Percentiles rank a stretch among this genome's conserved stretches.
These are phyloP conservation scores for Phellopilus nigrolimitatus DNA, from an alignment of 1,284 basidiomycete species.

Conservation along the genomic window DNA sequence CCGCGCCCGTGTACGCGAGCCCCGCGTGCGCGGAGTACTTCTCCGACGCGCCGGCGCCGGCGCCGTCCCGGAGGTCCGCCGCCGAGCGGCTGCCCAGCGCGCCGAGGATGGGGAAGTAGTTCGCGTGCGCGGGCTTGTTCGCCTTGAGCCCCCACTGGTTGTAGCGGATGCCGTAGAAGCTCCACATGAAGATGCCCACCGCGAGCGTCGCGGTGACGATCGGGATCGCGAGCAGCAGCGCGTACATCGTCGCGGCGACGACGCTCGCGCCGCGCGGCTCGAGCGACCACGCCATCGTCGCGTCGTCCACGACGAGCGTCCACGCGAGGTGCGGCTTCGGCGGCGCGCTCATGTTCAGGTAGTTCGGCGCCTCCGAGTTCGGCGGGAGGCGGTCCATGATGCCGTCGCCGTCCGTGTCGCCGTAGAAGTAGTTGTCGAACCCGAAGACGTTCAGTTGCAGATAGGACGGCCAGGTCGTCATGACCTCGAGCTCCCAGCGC, in stretches of 20 bases:
- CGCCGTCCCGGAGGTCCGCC: slow-evolving; percentile 53
- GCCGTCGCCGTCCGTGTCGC: slow-evolving; percentile 82
- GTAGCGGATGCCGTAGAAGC: slow-evolving; percentile 91
- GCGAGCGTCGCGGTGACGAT: slow-evolving; percentile 80
- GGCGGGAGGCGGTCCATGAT: slow-evolving; percentile 86
- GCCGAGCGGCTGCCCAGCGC: slow-evolving; percentile 60
- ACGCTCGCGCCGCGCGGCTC: slow-evolving; percentile 76
- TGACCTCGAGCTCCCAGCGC: slow-evolving; percentile 77
- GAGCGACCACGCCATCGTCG: slow-evolving; percentile 70
- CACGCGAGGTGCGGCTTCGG: slow-evolving; percentile 79
- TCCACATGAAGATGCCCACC: slow-evolving; percentile 86
- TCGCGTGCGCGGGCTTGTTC: slow-evolving; percentile 52
- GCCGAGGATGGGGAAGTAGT: slow-evolving; percentile 76
- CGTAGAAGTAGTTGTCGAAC: slow-evolving; percentile 87
- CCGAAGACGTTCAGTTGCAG: slow-evolving; percentile 86
- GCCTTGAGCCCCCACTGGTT: slow-evolving; percentile 86
- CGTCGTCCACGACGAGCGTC: slow-evolving; percentile 76
- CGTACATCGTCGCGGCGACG: slow-evolving; percentile 81
- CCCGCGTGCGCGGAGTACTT: slow-evolving; percentile 58
- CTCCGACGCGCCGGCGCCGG: slow-evolving; percentile 57
- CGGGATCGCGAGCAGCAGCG: slow-evolving; percentile 74
- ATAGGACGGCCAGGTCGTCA: slow-evolving; percentile 83
- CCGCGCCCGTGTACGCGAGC: slow-evolving; percentile 39
- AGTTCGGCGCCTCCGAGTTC: slow-evolving; percentile 81
- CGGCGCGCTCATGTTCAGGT: slow-evolving; percentile 83